These are phyloP conservation scores for Botrytis fragariae DNA, from an alignment of 2,329 filamentous ascomycete species.

Conservation along the genomic window DNA sequence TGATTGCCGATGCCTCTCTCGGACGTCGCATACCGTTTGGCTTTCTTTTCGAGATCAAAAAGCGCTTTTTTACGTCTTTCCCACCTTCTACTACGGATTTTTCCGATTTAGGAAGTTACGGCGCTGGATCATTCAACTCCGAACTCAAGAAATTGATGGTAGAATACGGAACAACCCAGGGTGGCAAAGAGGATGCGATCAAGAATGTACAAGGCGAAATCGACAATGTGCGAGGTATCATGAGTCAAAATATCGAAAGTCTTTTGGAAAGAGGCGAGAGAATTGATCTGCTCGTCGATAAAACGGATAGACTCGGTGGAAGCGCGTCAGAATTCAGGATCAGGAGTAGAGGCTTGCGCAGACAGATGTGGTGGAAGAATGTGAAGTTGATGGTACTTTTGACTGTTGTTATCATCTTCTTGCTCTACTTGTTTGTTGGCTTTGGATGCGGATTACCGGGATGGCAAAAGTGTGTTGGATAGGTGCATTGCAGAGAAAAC, in stretches of 20 bases:
- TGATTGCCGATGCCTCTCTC: slow-evolving; percentile 77
- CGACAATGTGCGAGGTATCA: slow-evolving; percentile 86
- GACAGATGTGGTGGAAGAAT: slow-evolving; percentile 99
- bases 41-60: slow-evolving; percentile 86
- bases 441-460: slow-evolving; percentile 70
- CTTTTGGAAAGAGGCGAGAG: slow-evolving; percentile 87
- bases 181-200: slow-evolving; percentile 76
- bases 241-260: slow-evolving; percentile 93
- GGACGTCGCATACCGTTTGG: slow-evolving; percentile 89
- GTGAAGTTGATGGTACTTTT: slow-evolving; percentile 86
- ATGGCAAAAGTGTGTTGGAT: slow-evolving; percentile 39
- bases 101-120: slow-evolving; percentile 77
- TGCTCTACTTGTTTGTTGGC: slow-evolving; percentile 69
- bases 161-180: slow-evolving; percentile 76
- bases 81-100: slow-evolving; percentile 68
- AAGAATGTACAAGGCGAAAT: slow-evolving; percentile 84
- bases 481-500: slow-evolving; percentile 2
- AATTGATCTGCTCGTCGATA: slow-evolving; percentile 91
- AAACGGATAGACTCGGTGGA: slow-evolving; percentile 88
- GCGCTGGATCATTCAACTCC: slow-evolving; percentile 81
- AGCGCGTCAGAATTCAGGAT: slow-evolving; percentile 89
- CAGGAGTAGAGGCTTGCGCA: slow-evolving; percentile 77
- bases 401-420: slow-evolving; percentile 67
- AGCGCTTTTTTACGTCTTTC: slow-evolving; percentile 76
- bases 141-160: slow-evolving; percentile 76